A percentile compares a stretch with the other conserved stretches of the same genome.
phyloP scores from a whole-genome alignment of 116 monocot genomes.

The Trichopus zeylanicus region DNA sequence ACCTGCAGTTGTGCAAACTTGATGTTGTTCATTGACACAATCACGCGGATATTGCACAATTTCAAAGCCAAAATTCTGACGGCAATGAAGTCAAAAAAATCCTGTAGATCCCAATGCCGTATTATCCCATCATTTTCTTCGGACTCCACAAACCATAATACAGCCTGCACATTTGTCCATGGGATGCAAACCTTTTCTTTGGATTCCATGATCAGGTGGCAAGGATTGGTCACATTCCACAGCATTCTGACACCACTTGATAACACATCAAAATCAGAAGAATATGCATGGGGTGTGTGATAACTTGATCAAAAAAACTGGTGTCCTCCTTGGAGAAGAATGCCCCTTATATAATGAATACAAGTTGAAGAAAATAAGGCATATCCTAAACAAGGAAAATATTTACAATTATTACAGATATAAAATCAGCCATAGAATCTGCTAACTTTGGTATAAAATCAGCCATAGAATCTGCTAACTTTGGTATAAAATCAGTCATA shows the following conservation, averaged over 20 bases:
- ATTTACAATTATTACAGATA: no score
- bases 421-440: no score
- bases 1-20: slow-evolving; percentile 62
- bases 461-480: no score
- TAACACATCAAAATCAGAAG: slow-evolving; percentile 14
- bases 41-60: slow-evolving; percentile 23
- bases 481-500: no score
- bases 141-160: slow-evolving; percentile 49
- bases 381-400: no score
- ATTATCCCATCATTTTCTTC: slow-evolving; percentile 13
- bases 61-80: slow-evolving; percentile 44
- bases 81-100: slow-evolving; percentile 43
- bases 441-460: no score
- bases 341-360: no score
- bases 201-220: slow-evolving; percentile 18
- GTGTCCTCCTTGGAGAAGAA: no score
- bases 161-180: slow-evolving; percentile 37
- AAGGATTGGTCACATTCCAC: slow-evolving; percentile 20
- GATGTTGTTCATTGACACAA: slow-evolving; percentile 66
- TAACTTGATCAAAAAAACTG: no score
- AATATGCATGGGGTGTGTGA: slow-evolving; percentile 8
- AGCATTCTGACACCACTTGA: slow-evolving; percentile 27
- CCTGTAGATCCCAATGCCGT: slow-evolving; percentile 18
- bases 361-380: no score
- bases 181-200: slow-evolving; percentile 22